These are phyloP conservation scores for Bimuria novae-zelandiae DNA, from an alignment of 2,329 filamentous ascomycete genomes.

Conservation along the genomic window DNA sequence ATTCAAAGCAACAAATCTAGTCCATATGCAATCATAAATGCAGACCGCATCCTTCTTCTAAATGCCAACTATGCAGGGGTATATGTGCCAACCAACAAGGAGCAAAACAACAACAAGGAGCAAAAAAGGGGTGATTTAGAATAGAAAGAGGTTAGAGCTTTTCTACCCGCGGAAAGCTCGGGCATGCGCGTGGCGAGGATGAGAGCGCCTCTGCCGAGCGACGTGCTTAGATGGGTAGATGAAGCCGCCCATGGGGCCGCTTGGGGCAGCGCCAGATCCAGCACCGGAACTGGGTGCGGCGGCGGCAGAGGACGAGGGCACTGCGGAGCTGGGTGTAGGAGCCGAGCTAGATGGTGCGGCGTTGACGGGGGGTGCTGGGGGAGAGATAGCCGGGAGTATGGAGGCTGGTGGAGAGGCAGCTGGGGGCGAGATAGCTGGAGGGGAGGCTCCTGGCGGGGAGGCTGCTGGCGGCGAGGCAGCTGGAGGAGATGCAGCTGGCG, in stretches of 20 bases:
- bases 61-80: neutral
- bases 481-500: neutral
- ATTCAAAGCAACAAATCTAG: neutral
- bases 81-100: neutral
- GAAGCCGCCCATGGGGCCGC: neutral
- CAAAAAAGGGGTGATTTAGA: neutral
- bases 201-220: neutral
- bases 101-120: neutral
- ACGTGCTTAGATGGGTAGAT: neutral
- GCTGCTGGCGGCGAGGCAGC: neutral
- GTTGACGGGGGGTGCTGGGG: neutral
- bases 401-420: neutral
- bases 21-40: neutral
- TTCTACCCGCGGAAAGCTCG: slow-evolving; percentile 6
- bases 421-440: neutral
- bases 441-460: neutral
- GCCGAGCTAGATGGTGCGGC: neutral
- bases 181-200: neutral
- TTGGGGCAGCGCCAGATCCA: neutral
- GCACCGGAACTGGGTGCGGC: neutral
- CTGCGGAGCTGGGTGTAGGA: neutral
- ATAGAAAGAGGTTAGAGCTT: neutral
- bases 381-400: neutral
- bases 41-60: too few relatives aligned
- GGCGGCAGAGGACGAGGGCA: neutral